Evolutionary conservation across 768 basidiomycete species (phyloP).

Genomic region (Coprinopsis cinerea): DNA sequence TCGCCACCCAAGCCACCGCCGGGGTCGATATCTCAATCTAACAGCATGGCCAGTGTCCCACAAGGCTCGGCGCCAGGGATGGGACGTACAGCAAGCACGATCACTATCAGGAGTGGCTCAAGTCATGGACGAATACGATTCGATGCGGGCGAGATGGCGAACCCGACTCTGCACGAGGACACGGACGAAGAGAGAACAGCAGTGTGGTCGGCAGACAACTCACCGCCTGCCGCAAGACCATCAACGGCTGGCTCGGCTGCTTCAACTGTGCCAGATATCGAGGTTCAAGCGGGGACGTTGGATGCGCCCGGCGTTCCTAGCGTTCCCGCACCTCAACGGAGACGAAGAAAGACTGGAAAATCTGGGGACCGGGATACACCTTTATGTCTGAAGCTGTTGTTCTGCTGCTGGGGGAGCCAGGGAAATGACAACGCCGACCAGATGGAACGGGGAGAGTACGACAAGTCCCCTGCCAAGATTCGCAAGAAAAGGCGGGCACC

Average conservation of each 20-base stretch:
- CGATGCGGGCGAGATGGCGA: slow-evolving; percentile 8
- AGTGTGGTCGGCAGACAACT: not conserved
- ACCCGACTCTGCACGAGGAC: slow-evolving; percentile 1
- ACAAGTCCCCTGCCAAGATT: not conserved
- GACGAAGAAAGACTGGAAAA: not conserved
- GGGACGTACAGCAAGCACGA: slow-evolving; percentile 5
- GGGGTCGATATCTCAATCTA: too few species aligned
- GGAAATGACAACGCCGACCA: not conserved
- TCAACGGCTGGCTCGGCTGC: slow-evolving; percentile 4
- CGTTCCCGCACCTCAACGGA: not conserved
- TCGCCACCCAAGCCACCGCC: not conserved
- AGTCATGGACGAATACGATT: not conserved
- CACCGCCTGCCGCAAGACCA: slow-evolving; percentile 4
- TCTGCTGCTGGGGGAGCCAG: slow-evolving; percentile 3
- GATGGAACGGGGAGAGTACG: not conserved
- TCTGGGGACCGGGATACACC: not conserved
- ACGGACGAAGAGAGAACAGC: not conserved
- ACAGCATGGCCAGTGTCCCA: not conserved
- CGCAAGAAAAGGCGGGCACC: not conserved
- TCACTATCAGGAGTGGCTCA: slow-evolving; percentile 6
- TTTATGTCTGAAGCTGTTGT: not conserved
- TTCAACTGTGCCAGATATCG: not conserved
- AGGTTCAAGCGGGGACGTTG: not conserved
- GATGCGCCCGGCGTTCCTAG: not conserved
- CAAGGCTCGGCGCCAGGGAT: not conserved